Evolutionary conservation across 164 flowering plant genomes (phyloP).

Genomic region (Liriodendron chinense): DNA sequence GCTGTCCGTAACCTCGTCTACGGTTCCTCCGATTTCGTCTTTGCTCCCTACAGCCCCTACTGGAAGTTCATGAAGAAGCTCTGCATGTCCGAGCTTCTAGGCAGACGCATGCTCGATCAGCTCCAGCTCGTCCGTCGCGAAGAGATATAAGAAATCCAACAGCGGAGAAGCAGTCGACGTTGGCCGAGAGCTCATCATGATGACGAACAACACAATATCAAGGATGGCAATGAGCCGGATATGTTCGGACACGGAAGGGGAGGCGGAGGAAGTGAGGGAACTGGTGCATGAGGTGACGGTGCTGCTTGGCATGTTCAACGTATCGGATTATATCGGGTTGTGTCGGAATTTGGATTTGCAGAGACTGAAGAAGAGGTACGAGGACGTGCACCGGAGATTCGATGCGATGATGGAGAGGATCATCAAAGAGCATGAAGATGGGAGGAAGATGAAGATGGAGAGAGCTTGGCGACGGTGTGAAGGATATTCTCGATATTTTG

Average conservation of each 20-base stretch:
- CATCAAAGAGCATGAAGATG: conserved; percentile 30
- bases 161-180: conserved; percentile 31
- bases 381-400: conserved; percentile 26
- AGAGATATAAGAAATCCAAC: conserved; percentile 27
- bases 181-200: conserved; percentile 25
- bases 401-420: conserved; percentile 46
- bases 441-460: conserved; percentile 14
- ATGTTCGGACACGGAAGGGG: conserved; percentile 28
- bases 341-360: conserved; percentile 40
- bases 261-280: conserved; percentile 29
- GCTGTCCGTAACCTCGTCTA: conserved; percentile 43
- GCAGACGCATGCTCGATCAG: conserved; percentile 24
- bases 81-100: conserved; percentile 41
- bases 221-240: conserved; percentile 38
- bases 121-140: conserved; percentile 22
- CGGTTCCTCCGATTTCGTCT: conserved; percentile 45
- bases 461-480: background rate
- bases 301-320: conserved; percentile 38
- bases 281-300: conserved; percentile 31
- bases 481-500: conserved; percentile 51
- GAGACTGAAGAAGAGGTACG: conserved; percentile 34
- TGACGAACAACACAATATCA: conserved; percentile 43
- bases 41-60: conserved; percentile 44
- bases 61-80: conserved; percentile 59
- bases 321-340: conserved; percentile 47